A percentile compares a stretch with the other conserved stretches of the same genome.
Conservation (phyloP, 257 asterid species). For the Voacanga thouarsii region DNA sequence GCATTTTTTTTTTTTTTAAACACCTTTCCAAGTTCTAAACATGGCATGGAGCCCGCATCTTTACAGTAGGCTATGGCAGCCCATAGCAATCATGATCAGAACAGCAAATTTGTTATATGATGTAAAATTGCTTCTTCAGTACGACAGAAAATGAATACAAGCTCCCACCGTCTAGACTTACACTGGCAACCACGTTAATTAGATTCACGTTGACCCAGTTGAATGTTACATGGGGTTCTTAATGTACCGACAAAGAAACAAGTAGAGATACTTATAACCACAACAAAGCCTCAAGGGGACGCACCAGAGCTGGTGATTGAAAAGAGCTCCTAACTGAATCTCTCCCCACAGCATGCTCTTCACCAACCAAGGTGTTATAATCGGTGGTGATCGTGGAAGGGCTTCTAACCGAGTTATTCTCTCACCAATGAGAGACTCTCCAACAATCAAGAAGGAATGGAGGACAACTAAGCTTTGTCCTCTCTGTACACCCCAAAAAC, state of each 20-base stretch:
- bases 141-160: background rate
- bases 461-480: constrained; percentile 8
- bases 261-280: background rate
- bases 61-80: background rate
- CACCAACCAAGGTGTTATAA: background rate
- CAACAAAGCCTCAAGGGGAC: background rate
- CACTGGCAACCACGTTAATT: background rate
- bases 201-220: background rate
- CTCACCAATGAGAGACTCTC: background rate
- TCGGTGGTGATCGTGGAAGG: background rate
- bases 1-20: too few relatives aligned
- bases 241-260: background rate
- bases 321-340: background rate
- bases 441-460: background rate
- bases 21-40: too few relatives aligned
- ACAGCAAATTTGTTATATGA: background rate
- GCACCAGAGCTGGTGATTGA: background rate
- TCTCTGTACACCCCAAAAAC: constrained; percentile 1
- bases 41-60: too few relatives aligned
- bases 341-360: background rate
- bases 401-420: constrained; percentile 2
- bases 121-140: too few relatives aligned
- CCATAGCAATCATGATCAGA: background rate
- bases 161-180: background rate
- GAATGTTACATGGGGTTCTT: background rate